Evolutionary conservation across 345 rosid genomes (phyloP).

Genomic region (Eutrema japonicum): DNA sequence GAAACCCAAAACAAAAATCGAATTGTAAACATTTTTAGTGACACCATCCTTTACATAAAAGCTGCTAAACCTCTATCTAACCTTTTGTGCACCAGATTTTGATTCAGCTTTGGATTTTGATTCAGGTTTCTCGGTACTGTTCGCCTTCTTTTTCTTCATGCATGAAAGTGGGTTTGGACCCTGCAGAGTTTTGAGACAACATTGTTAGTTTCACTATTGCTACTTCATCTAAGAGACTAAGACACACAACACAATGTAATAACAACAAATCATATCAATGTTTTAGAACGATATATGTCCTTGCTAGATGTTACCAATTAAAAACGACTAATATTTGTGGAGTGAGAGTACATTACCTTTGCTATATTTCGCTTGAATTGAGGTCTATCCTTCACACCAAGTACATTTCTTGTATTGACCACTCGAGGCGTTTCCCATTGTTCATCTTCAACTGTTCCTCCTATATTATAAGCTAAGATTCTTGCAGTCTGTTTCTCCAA

Average conservation of each 20-base stretch:
- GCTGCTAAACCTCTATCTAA: constrained; percentile 21
- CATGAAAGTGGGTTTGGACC: constrained; percentile 90
- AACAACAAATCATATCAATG: background rate
- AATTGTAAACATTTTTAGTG: background rate
- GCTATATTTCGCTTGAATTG: constrained; percentile 84
- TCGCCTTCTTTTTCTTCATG: constrained; percentile 67
- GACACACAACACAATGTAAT: background rate
- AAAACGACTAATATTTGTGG: background rate
- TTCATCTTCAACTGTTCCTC: constrained; percentile 46
- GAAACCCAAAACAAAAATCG: background rate
- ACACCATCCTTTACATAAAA: background rate
- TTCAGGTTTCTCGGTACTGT: constrained; percentile 32
- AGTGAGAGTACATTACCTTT: constrained; percentile 51
- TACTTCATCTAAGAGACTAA: constrained; percentile 4
- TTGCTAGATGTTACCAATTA: background rate
- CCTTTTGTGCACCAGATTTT: constrained; percentile 48
- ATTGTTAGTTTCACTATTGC: constrained; percentile 15
- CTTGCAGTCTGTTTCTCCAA: constrained; percentile 51
- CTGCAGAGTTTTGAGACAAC: constrained; percentile 51
- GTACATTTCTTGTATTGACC: constrained; percentile 39
- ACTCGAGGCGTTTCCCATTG: constrained; percentile 38
- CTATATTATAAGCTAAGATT: constrained; percentile 39
- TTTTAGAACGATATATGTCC: background rate
- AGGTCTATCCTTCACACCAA: constrained; percentile 60
- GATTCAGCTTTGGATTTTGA: constrained; percentile 28